Evolutionary conservation across 2,329 filamentous ascomycete genomes (phyloP), one percentile per base, ranked within the genome.

Genomic region (Knufia fluminis): DNA sequence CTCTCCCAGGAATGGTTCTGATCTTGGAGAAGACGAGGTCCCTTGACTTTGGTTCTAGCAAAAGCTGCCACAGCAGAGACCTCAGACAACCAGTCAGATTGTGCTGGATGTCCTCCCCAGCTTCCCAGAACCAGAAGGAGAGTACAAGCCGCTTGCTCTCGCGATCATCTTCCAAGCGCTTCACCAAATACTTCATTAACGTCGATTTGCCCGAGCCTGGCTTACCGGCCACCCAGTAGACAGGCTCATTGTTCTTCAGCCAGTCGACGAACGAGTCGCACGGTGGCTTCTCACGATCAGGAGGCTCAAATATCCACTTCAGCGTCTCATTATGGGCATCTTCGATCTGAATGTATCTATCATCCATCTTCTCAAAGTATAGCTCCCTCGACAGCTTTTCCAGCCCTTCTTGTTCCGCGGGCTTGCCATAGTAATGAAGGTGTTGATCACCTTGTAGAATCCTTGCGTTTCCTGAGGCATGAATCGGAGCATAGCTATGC

Each of bases 121-220:
- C 16, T 7, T 32, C 24, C 24, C 28, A 45, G 42, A 45, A 32
- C 28, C 28, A 32, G 42, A 23, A 31, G 17, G 22, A 32, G 17
- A 41, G 38, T 17, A 41, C 38, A 19, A 41, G 26, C 6, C 26
- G 17, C 4, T 24, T 17, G 7, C 10, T 22, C 8, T 22, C 6
- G 38, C n/a, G 7, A 4, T 17, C 19, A 6, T 45, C 3, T 14
- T 45, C 26, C 14, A 32, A 6, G 9, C 22, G 7, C 14, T 32
- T 22, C 3, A 32, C 17, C 16, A 45, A n/a, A 33, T 17, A 33
- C 17, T 45, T 45, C 42, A 74, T 73, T 1, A 72, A 47, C 0
- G 68, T 73, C 4, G 68, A 71, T 50, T 71, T 71, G 3, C 69
- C 69, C 0, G 63, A 60, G 12, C 66, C 68, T 8, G 69, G 66